Evolutionary conservation across 176 grass and related monocot species (phyloP), one percentile per base, ranked within the genome.

Genomic region (Ampelocalamus luodianensis): DNA sequence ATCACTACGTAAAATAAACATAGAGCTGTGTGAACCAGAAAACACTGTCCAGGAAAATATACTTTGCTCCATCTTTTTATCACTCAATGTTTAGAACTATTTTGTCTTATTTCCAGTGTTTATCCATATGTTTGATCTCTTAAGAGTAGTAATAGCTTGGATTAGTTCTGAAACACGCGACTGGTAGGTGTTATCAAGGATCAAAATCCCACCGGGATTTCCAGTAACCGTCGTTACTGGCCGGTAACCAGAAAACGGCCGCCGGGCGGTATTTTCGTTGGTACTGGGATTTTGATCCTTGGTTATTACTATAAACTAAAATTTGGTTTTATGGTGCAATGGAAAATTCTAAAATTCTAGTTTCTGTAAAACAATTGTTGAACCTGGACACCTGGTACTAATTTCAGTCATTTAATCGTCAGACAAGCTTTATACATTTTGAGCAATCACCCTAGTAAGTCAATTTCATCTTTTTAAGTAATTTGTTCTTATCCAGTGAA

Each of bases 371-470:
- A 74, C 45, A 51, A 53, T 51, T 13, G 42, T 60, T 61, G 36
- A 11, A 43, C 6, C 22, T n/a, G 10, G 3, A 22, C 5, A 43
- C 6, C 22, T n/a, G 10, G 3, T 48, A 49, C 18, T 68, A 68
- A 82, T 72, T 72, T 29, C 68, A 61, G 53, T 59, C 29, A 34
- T 23, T 82, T 69, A 42, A 23, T 70, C 48, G 24, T 26, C 54
- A 37, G 36, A 6, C 58, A 14, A 46, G 42, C 26, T 83, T 83
- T 74, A 16, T 83, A 24, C 32, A 38, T 83, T 64, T 83, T 49
- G 68, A 74, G 54, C 70, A 49, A 63, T 63, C 68, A 36, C 56
- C 44, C 24, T 53, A 74, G 0, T 20, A 83, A 63, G 44, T 72
- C 40, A 64, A 73, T 73, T 36, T 51, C 56, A 14, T 22, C 6